Evolutionary conservation across 257 asterid genomes (phyloP), one percentile per base, ranked within the genome.

Genomic region (Lycium barbarum): DNA sequence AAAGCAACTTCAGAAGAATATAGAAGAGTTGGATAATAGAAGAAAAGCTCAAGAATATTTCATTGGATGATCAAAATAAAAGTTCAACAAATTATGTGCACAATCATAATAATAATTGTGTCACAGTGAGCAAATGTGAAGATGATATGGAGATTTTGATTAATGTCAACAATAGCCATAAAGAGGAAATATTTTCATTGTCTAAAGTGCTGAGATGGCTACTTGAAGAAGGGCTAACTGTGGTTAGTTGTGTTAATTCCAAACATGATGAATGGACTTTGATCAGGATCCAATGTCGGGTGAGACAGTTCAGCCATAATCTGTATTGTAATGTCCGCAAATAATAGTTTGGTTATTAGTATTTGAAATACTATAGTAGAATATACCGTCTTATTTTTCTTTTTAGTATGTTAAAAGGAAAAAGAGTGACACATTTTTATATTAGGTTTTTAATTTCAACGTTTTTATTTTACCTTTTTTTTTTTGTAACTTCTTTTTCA

Each of bases 241-340:
- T 88, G 12, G 67, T 85, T 20, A 86, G 81, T 66, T 87, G 88
- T 83, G 78, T 83, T 22, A 82, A 88, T 10, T 43, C 91, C 17
- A 73, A 67, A 80, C 14, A 9, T 49, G 80, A 61, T 11, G 63
- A 83, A 40, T 35, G 53, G 74, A 65, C 49, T 59, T 86, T 87
- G 45, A 85, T 88, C 79, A 87, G 82, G 83, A 84, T 90, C 54
- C 92, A 83, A 12, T 47, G 84, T 63, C 66, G 87, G 92, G 92
- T 87, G 84, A n/a, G 36, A 49, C 20, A 6, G 26, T 17, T 26
- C 14, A 61, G 12, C 0, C 13, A 40, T 17, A 38, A 35, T 6
- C 14, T 68, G 7, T 38, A 15, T 68, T 68, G 36, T 53, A 68
- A 17, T 38, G 8, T 38, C 4, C 38, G 53, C 53, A 68, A 68